A percentile compares a stretch with the other conserved stretches of the same genome.
phyloP scores from a whole-genome alignment of 495 filamentous ascomycete species.

The Oleoguttula mirabilis region DNA sequence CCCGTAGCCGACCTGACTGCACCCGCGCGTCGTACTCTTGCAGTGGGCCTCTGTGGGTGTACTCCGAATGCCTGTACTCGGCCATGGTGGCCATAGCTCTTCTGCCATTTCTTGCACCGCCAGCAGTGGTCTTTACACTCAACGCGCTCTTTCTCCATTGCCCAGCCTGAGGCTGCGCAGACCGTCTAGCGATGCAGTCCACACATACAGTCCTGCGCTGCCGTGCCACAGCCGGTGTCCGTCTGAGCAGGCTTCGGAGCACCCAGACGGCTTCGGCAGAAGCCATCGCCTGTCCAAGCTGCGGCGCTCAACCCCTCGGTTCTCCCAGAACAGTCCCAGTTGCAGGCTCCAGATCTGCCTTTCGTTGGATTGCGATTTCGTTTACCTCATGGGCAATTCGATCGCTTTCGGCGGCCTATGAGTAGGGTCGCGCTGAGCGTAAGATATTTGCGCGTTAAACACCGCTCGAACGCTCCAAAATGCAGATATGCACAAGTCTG shows the following conservation, averaged over 20 bases:
- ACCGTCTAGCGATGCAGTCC: not conserved
- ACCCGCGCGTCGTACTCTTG: slow-evolving; percentile 80
- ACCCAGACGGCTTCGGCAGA: not conserved
- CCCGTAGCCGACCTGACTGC: slow-evolving; percentile 52
- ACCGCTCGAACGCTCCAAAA: too few species aligned
- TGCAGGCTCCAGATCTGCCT: too few species aligned
- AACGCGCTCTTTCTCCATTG: not conserved
- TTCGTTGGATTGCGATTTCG: too few species aligned
- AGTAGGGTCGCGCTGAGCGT: too few species aligned
- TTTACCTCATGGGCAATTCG: too few species aligned
- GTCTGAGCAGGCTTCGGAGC: not conserved
- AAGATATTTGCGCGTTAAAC: too few species aligned
- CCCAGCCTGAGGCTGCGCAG: not conserved
- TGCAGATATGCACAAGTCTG: too few species aligned
- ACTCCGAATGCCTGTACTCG: slow-evolving; percentile 3
- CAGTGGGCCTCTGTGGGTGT: slow-evolving; percentile 48
- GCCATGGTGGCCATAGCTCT: slow-evolving; percentile 13
- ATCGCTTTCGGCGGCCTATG: too few species aligned
- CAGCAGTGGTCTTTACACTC: not conserved
- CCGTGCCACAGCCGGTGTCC: not conserved
- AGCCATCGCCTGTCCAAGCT: too few species aligned
- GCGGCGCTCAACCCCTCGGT: too few species aligned
- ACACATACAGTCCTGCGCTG: not conserved
- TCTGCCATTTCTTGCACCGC: not conserved
- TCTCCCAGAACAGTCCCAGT: too few species aligned